phyloP scores from a whole-genome alignment of 2,329 filamentous ascomycete genomes.

The Monosporascus sp. region DNA sequence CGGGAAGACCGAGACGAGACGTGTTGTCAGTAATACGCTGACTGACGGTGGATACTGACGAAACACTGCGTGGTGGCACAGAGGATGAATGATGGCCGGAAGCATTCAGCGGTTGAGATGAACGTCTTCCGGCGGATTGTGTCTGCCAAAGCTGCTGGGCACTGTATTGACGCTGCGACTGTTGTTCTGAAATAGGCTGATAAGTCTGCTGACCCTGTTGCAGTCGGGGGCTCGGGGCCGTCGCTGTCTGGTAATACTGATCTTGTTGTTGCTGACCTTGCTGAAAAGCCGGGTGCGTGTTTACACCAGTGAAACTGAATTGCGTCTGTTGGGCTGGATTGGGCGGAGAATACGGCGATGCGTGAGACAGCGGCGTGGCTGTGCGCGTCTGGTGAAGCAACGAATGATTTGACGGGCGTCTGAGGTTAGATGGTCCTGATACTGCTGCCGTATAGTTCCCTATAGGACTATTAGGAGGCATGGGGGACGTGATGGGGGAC shows the following conservation, averaged over 20 bases:
- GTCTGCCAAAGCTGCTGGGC: background rate
- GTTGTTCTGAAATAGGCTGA: constrained; percentile 6
- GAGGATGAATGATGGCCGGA: background rate
- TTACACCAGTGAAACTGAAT: background rate
- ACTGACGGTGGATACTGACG: background rate
- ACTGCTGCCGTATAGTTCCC: background rate
- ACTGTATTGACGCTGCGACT: background rate
- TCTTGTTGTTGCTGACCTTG: constrained; percentile 6
- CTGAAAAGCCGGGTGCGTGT: background rate
- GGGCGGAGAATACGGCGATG: constrained; percentile 2
- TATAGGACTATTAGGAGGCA: background rate
- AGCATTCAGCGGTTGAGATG: background rate
- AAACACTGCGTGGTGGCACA: constrained; percentile 4
- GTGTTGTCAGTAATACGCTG: background rate
- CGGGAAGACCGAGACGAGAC: background rate
- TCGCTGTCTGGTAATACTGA: constrained; percentile 8
- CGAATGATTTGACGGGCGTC: constrained; percentile 1
- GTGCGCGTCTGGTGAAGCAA: constrained; percentile 1
- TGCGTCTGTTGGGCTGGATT: constrained; percentile 7
- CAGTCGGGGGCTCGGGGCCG: constrained; percentile 1
- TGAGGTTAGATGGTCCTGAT: background rate
- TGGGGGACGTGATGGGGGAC: background rate
- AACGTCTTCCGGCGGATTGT: background rate
- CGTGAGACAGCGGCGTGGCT: background rate
- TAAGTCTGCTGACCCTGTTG: constrained; percentile 9